Percentiles rank a stretch among this genome's conserved stretches.
Evolutionary conservation across 192 early-diverging fungal species (phyloP).

Genomic region (Backusella tarrabulga): DNA sequence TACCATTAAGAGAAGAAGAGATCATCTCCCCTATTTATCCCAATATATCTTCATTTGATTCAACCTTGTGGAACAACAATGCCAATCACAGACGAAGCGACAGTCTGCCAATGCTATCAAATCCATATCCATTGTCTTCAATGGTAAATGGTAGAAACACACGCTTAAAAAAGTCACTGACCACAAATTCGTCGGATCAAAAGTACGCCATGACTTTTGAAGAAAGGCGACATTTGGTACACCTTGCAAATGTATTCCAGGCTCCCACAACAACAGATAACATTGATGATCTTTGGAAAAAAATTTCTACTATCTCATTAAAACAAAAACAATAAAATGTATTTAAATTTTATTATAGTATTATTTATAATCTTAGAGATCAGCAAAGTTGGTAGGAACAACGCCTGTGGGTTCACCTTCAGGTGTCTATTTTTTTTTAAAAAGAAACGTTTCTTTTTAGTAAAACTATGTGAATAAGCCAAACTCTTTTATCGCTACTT

Average conservation of each 20-base stretch:
- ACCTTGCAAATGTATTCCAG: conserved; percentile 19
- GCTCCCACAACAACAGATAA: conserved; percentile 1
- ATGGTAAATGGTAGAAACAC: background rate
- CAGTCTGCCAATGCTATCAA: background rate
- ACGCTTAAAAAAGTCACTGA: background rate
- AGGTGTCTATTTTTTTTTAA: conserved; percentile 34
- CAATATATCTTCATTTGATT: background rate
- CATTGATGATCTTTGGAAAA: background rate
- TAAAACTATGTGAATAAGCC: background rate
- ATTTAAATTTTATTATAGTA: background rate
- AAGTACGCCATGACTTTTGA: background rate
- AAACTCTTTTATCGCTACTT: conserved; percentile 12
- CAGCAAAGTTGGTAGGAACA: conserved; percentile 34
- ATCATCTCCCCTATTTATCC: background rate
- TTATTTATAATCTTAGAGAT: conserved; percentile 12
- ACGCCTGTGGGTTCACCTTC: conserved; percentile 38
- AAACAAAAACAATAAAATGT: conserved; percentile 5
- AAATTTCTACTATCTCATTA: background rate
- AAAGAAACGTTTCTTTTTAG: background rate
- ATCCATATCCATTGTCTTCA: conserved; percentile 3
- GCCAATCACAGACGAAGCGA: background rate
- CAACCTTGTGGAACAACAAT: background rate
- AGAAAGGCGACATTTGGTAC: conserved; percentile 11
- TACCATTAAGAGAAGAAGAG: background rate
- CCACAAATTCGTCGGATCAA: background rate